Percentiles rank a stretch among this genome's conserved stretches.
These are phyloP conservation scores for Jatropha podagrica DNA, from an alignment of 441 rosid species.

Conservation along the genomic window DNA sequence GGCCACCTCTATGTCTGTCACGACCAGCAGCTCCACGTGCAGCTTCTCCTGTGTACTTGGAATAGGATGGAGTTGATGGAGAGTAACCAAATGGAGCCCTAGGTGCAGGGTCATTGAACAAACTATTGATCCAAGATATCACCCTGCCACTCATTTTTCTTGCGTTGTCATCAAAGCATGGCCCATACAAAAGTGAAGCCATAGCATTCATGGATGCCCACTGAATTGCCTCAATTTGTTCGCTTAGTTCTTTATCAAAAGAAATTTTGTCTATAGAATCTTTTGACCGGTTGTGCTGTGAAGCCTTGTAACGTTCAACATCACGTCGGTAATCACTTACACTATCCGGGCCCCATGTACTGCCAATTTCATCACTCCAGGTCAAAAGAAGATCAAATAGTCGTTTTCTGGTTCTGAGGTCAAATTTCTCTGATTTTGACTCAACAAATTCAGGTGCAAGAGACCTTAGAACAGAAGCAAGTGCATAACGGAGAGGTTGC, in stretches of 20 bases:
- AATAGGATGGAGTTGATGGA: conserved; percentile 95
- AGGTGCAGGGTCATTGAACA: conserved; percentile 94
- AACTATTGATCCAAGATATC: conserved; percentile 96
- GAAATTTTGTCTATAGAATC: conserved; percentile 95
- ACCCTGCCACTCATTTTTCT: conserved; percentile 99
- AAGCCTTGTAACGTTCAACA: conserved; percentile 96
- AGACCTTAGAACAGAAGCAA: conserved; percentile 87
- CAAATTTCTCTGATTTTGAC: conserved; percentile 90
- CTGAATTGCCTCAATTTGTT: conserved; percentile 95
- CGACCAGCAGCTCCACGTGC: conserved; percentile 91
- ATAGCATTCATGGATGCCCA: conserved; percentile 99
- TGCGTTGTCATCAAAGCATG: conserved; percentile 98
- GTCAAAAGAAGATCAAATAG: conserved; percentile 90
- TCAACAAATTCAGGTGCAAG: conserved; percentile 98
- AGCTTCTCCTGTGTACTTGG: conserved; percentile 85
- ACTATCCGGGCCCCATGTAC: conserved; percentile 91
- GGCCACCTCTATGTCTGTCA: conserved; percentile 87
- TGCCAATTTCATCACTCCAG: conserved; percentile 90
- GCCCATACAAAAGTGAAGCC: conserved; percentile 96
- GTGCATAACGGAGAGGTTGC: conserved; percentile 93
- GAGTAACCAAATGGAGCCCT: conserved; percentile 98
- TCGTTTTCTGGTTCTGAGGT: conserved; percentile 84
- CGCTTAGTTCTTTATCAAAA: conserved; percentile 92
- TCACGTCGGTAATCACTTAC: conserved; percentile 96
- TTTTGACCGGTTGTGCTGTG: conserved; percentile 94